Conservation (phyloP, 2,329 filamentous ascomycete genomes). For the Aphanocladium album region DNA sequence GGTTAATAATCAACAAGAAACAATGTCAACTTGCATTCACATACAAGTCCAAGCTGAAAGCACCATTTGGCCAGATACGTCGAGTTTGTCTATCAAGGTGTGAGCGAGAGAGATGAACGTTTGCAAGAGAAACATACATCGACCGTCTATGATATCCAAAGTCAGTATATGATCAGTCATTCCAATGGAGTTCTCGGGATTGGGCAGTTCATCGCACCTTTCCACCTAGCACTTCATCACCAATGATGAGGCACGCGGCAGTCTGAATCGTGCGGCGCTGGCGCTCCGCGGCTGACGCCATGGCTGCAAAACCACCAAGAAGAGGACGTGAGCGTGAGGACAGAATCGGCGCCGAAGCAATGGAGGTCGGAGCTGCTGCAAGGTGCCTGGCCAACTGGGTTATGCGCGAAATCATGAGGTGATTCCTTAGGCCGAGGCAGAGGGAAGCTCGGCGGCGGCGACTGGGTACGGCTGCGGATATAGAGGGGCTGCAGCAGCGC, state of each 20-base stretch:
- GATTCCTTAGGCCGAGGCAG: not conserved
- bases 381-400: slow-evolving; percentile 70
- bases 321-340: slow-evolving; percentile 16
- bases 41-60: slow-evolving; percentile 12
- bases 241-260: slow-evolving; percentile 88
- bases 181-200: not conserved
- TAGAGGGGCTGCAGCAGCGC: not conserved
- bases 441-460: not conserved
- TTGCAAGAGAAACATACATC: slow-evolving; percentile 30
- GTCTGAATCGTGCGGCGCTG: slow-evolving; percentile 72
- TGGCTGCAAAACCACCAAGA: slow-evolving; percentile 27
- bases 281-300: slow-evolving; percentile 48
- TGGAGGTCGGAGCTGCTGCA: slow-evolving; percentile 27
- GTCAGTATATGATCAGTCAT: not conserved
- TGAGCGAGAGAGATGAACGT: slow-evolving; percentile 15
- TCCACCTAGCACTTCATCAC: slow-evolving; percentile 92
- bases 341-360: slow-evolving; percentile 21
- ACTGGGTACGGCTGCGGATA: not conserved
- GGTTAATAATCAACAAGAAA: not conserved
- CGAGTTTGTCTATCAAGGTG: slow-evolving; percentile 52
- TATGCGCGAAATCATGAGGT: slow-evolving; percentile 69
- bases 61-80: slow-evolving; percentile 59
- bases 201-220: slow-evolving; percentile 52
- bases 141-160: slow-evolving; percentile 26
- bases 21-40: not conserved